Percentiles rank a stretch among this genome's conserved stretches.
Conservation (phyloP, 305 asterid genomes). For the Fraxinus sp. region DNA sequence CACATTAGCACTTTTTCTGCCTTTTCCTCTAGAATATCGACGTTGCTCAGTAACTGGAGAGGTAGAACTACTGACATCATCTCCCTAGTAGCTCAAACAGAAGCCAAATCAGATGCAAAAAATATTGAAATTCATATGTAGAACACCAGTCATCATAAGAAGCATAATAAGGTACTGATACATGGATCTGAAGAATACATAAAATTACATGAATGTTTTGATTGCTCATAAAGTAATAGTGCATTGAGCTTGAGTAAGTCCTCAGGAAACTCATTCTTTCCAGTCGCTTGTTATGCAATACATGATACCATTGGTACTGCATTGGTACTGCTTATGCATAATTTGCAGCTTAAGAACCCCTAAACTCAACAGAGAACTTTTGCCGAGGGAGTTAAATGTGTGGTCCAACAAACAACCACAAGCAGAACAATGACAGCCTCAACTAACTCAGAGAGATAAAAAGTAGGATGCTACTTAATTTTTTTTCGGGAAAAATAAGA, state of each 20-base stretch:
- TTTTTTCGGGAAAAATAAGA: too few species aligned
- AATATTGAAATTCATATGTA: slow-evolving; percentile 4
- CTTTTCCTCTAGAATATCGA: slow-evolving; percentile 40
- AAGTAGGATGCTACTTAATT: background rate
- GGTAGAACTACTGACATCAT: slow-evolving; percentile 42
- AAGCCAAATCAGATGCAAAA: slow-evolving; percentile 19
- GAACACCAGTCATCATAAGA: background rate
- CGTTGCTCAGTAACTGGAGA: slow-evolving; percentile 42
- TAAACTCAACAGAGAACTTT: background rate
- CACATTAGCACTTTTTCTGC: slow-evolving; percentile 35
- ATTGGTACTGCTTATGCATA: background rate
- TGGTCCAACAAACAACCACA: background rate
- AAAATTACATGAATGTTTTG: background rate
- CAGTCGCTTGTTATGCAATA: background rate
- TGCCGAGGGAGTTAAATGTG: background rate
- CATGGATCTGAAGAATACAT: background rate
- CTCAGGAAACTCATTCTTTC: background rate
- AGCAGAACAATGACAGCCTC: background rate
- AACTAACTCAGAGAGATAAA: background rate
- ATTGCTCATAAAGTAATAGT: background rate
- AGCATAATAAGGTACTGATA: background rate
- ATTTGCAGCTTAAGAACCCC: background rate
- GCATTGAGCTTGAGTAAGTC: background rate
- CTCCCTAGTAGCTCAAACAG: slow-evolving; percentile 51
- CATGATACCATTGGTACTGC: background rate